Evolutionary conservation across 1,284 basidiomycete genomes (phyloP).

Genomic region (Caloboletus inedulis): DNA sequence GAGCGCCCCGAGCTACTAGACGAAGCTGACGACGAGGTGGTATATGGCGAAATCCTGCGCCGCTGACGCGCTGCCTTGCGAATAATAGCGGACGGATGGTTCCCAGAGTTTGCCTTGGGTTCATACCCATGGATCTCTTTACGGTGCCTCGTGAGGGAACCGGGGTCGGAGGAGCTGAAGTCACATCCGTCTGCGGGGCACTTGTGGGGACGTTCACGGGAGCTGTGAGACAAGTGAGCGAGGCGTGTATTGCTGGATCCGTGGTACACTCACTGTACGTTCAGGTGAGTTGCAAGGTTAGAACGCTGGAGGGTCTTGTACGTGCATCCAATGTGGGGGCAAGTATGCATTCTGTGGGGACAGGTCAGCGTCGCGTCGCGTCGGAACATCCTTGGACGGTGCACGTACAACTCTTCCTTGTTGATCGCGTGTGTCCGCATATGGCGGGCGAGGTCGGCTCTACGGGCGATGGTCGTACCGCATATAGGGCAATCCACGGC

Average conservation of each 20-base stretch:
- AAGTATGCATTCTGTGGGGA: conserved; percentile 26
- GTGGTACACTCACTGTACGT: conserved; percentile 23
- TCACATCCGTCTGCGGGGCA: conserved; percentile 27
- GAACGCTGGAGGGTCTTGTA: conserved; percentile 28
- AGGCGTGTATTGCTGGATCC: neutral
- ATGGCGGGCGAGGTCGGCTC: conserved; percentile 23
- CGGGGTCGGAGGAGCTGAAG: conserved; percentile 27
- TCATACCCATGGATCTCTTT: conserved; percentile 12
- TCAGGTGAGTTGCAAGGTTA: conserved; percentile 32
- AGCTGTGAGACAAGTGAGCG: conserved; percentile 15
- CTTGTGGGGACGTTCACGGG: conserved; percentile 6
- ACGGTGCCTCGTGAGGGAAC: conserved; percentile 30
- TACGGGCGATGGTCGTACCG: conserved; percentile 13
- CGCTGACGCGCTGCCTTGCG: neutral
- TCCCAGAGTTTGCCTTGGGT: conserved; percentile 1
- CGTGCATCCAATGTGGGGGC: conserved; percentile 23
- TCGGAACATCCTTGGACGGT: neutral
- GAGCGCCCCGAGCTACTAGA: neutral
- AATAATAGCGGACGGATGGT: neutral
- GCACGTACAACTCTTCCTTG: conserved; percentile 19
- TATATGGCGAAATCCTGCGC: neutral
- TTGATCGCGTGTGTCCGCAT: conserved; percentile 14
- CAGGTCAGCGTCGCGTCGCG: conserved; percentile 4
- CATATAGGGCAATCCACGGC: conserved; percentile 13
- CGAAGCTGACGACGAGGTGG: neutral